These are phyloP conservation scores for Myxozyma melibiosi DNA, from an alignment of 805 yeast genomes.

Conservation along the genomic window DNA sequence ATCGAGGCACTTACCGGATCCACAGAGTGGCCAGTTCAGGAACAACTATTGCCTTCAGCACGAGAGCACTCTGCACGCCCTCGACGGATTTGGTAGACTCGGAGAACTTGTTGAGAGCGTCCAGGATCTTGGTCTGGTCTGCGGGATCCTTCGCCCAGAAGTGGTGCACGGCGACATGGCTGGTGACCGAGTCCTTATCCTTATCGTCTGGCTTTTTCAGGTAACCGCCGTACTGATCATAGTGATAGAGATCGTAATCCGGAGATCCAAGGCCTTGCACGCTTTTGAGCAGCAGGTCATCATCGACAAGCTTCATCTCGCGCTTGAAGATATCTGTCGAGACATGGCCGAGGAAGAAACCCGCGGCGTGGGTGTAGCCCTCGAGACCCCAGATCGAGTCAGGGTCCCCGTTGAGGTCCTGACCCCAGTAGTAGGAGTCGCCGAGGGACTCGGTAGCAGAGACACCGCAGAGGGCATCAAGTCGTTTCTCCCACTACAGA, in stretches of 20 bases:
- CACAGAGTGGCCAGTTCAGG: background rate
- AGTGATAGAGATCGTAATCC: background rate
- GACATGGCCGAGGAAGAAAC: slow-evolving; percentile 2
- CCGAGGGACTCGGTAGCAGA: background rate
- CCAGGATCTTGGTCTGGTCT: background rate
- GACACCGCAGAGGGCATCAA: background rate
- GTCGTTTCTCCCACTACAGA: background rate
- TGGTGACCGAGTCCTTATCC: background rate
- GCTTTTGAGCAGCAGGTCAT: background rate
- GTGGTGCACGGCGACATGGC: background rate
- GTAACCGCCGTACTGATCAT: background rate
- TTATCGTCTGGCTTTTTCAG: background rate
- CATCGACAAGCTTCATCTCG: background rate
- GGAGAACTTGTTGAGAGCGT: background rate
- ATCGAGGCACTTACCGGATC: background rate
- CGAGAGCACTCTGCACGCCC: background rate
- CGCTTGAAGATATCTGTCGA: background rate
- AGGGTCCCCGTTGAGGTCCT: slow-evolving; percentile 1
- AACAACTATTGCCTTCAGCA: background rate
- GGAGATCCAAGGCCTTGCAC: background rate
- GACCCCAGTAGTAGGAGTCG: background rate
- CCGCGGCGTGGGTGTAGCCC: background rate
- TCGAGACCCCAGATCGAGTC: background rate
- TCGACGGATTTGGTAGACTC: background rate
- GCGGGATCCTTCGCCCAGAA: background rate